Evolutionary conservation across 441 rosid species (phyloP), one percentile per base, ranked within the genome.

Genomic region (Codiaeum variegatum): DNA sequence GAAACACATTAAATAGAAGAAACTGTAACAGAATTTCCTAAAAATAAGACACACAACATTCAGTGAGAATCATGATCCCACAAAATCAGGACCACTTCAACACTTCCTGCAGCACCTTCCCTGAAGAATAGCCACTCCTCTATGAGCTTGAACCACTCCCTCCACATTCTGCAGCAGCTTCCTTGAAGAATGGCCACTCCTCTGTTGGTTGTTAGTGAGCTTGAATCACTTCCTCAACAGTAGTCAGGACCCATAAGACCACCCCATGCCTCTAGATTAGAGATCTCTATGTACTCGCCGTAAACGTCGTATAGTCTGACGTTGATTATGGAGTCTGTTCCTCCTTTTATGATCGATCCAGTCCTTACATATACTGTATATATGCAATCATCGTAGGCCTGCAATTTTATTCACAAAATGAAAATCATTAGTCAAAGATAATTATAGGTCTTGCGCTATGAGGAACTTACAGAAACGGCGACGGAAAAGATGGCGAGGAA

Each of bases 321-420:
- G 84, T 91, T 78, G 44, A 88, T 69, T 75, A 78, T 71, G 36
- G 96, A 91, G 73, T 91, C 91, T 0, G 96, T 93, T 2, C 94
- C 96, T 15, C 84, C 94, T 81, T 89, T 93, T 70, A 88, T 21
- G 79, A 88, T 85, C 65, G 93, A 88, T n/a, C 96, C 94, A 6
- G 97, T 91, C 70, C 97, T 69, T 0, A 88, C n/a, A 74, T 73
- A 93, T 29, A 87, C 59, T 5, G 96, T 83, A 83, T 85, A 93
- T 5, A 93, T 90, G 66, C 97, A 93, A 73, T 85, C 88, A 21
- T 79, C 76, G 0, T 38, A 73, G 9, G 82, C 90, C 82, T 88
- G 74, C 72, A 62, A 31, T 42, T 3, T 21, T 52, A 19, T 52
- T n/a, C 3, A 23, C 18, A 19, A 52, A 29, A 19, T 29, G 24